Evolutionary conservation across 2,329 filamentous ascomycete species (phyloP).

Genomic region (Colletotrichum paranaense): DNA sequence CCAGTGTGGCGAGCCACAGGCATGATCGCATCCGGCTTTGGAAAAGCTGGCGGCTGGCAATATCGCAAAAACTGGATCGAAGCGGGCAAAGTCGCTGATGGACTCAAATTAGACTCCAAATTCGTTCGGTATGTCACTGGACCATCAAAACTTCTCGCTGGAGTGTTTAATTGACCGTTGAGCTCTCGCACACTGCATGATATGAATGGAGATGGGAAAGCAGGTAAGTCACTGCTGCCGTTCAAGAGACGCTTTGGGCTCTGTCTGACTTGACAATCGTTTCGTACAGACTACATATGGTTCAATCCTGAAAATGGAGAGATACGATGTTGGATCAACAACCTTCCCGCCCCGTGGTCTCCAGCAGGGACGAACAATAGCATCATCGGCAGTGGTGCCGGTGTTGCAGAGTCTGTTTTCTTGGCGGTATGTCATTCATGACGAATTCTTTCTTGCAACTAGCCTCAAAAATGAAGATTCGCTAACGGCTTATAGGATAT

Average conservation of each 20-base stretch:
- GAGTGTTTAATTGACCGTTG: too few species aligned
- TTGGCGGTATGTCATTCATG: conserved; percentile 20
- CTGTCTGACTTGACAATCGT: too few species aligned
- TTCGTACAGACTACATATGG: conserved; percentile 35
- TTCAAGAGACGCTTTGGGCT: neutral
- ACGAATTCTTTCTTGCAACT: neutral
- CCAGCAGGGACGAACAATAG: conserved; percentile 31
- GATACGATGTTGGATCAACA: conserved; percentile 37
- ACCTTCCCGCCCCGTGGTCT: conserved; percentile 32
- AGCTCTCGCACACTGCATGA: conserved; percentile 21
- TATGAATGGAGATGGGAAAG: conserved; percentile 39
- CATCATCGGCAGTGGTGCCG: conserved; percentile 34
- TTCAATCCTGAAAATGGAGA: conserved; percentile 30
- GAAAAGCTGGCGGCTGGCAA: conserved; percentile 33
- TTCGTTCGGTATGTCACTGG: conserved; percentile 7
- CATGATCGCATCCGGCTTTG: conserved; percentile 28
- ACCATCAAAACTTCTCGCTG: neutral
- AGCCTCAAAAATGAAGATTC: neutral
- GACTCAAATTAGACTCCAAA: neutral
- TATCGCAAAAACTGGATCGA: conserved; percentile 24
- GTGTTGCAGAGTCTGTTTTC: conserved; percentile 13
- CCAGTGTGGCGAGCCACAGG: conserved; percentile 24
- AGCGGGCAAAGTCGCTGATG: conserved; percentile 15
- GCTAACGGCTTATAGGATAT: conserved; percentile 25
- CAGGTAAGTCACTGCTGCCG: conserved; percentile 2